These are phyloP conservation scores for Tolypocladium endophyticum DNA, from an alignment of 2,329 filamentous ascomycete species.

Conservation along the genomic window DNA sequence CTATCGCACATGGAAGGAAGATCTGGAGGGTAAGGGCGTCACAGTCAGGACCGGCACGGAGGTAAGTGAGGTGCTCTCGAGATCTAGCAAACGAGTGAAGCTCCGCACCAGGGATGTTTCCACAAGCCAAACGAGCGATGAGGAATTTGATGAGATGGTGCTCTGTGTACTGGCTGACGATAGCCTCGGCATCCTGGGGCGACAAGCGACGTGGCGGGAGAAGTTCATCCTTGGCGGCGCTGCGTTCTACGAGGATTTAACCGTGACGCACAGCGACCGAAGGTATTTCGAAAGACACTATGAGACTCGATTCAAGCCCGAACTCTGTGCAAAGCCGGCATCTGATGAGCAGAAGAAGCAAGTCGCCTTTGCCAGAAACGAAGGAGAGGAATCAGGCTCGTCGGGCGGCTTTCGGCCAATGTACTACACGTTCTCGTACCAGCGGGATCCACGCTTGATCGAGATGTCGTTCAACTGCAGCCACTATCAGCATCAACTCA, in stretches of 20 bases:
- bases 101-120: conserved; percentile 39
- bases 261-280: conserved; percentile 56
- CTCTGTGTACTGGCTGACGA: conserved; percentile 57
- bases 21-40: conserved; percentile 43
- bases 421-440: conserved; percentile 55
- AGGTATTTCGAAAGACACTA: conserved; percentile 60
- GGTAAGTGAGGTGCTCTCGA: conserved; percentile 38
- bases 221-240: conserved; percentile 59
- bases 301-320: conserved; percentile 45
- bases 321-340: conserved; percentile 39
- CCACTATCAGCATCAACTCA: conserved; percentile 66
- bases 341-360: conserved; percentile 26
- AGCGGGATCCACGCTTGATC: conserved; percentile 42
- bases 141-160: conserved; percentile 56
- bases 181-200: conserved; percentile 48
- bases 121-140: conserved; percentile 39
- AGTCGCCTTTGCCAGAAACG: conserved; percentile 29
- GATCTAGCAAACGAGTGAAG: conserved; percentile 39
- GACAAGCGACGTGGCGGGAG: conserved; percentile 49
- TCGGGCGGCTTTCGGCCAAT: conserved; percentile 46
- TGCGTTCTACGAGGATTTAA: conserved; percentile 60
- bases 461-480: conserved; percentile 68
- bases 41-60: conserved; percentile 45
- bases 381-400: conserved; percentile 28
- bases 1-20: conserved; percentile 47